Conservation (phyloP, 352 stramenopile species). For the Aphanomyces euteiches region DNA sequence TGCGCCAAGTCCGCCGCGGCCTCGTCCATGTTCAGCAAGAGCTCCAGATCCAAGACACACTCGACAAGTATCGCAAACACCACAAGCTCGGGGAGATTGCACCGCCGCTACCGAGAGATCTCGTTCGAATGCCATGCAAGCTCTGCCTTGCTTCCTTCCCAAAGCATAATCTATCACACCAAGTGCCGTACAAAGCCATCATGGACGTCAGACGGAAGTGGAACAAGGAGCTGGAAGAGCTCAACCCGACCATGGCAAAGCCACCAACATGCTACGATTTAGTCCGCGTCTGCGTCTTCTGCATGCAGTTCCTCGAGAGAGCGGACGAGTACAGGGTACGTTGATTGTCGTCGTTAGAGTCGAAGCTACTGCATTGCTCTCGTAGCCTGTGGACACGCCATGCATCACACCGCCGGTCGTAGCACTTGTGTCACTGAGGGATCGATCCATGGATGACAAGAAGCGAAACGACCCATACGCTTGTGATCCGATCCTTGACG, state of each 20-base stretch:
- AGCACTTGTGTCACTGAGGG: too few relatives aligned
- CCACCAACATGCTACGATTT: constrained; percentile 25
- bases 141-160: constrained; percentile 23
- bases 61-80: not conserved
- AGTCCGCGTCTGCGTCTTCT: constrained; percentile 26
- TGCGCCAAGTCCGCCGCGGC: constrained; percentile 14
- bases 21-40: constrained; percentile 15
- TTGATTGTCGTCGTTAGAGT: not conserved
- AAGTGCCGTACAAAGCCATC: constrained; percentile 27
- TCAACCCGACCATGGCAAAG: constrained; percentile 20
- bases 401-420: too few relatives aligned
- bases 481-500: constrained; percentile 10
- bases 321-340: constrained; percentile 9
- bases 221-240: constrained; percentile 19
- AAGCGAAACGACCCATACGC: constrained; percentile 7
- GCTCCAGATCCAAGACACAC: constrained; percentile 7
- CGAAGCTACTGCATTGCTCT: too few relatives aligned
- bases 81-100: not conserved
- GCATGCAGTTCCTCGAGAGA: constrained; percentile 21
- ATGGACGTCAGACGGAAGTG: constrained; percentile 24
- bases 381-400: too few relatives aligned
- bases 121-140: not conserved
- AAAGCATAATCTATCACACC: constrained; percentile 14
- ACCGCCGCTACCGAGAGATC: constrained; percentile 1
- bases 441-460: not conserved